Percentiles rank a stretch among this genome's conserved stretches.
These are phyloP conservation scores for Geoglossum glabrum DNA, from an alignment of 495 filamentous ascomycete genomes.

Conservation along the genomic window DNA sequence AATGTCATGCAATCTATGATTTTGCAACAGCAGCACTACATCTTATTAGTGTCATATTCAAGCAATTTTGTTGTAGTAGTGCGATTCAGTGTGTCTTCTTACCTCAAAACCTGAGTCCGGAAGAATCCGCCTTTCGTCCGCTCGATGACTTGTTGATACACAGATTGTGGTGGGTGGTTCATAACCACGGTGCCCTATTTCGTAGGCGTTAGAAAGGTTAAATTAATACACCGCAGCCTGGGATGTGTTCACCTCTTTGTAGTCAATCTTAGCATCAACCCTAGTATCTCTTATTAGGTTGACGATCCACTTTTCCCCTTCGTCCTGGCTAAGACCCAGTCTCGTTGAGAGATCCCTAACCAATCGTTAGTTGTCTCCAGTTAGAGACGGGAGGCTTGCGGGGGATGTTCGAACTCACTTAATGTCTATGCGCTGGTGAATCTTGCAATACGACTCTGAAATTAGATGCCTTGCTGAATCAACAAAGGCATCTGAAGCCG, in stretches of 20 bases:
- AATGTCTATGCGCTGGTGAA: conserved; percentile 94
- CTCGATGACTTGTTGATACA: conserved; percentile 98
- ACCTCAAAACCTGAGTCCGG: conserved; percentile 19
- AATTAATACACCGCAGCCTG: neutral
- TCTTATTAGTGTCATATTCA: neutral
- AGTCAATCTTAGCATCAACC: conserved; percentile 97
- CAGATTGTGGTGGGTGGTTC: conserved; percentile 95
- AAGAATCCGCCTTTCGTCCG: conserved; percentile 89
- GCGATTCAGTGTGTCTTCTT: neutral
- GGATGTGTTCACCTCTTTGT: conserved; percentile 38
- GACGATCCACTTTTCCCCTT: conserved; percentile 99
- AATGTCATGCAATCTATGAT: neutral
- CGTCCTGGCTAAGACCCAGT: conserved; percentile 73
- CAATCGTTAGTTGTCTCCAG: conserved; percentile 9
- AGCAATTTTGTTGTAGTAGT: neutral
- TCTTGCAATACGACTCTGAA: conserved; percentile 98
- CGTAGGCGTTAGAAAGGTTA: neutral
- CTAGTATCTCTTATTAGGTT: conserved; percentile 95
- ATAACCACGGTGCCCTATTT: conserved; percentile 73
- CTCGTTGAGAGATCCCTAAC: conserved; percentile 65
- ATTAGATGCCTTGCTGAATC: conserved; percentile 89
- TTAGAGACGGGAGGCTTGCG: neutral
- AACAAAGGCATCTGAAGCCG: conserved; percentile 71
- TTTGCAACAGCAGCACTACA: conserved; percentile 4
- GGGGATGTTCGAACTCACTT: conserved; percentile 33